Evolutionary conservation across 768 basidiomycete species (phyloP).

Genomic region (Trametes cinnabarina): DNA sequence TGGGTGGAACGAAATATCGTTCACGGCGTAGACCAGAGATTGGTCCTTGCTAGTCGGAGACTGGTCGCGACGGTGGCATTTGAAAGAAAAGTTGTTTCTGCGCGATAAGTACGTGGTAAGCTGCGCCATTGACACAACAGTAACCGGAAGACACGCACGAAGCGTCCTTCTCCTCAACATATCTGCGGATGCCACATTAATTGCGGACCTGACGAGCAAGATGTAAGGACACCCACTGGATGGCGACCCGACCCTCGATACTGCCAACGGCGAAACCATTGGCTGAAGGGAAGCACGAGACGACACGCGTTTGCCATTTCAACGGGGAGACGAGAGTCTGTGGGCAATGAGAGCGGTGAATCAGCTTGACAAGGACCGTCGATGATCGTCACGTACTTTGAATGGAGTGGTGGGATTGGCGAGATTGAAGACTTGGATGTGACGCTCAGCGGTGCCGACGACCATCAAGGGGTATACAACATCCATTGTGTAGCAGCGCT

Average conservation of each 20-base stretch:
- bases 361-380: background rate
- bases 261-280: slow-evolving; percentile 84
- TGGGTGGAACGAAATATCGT: slow-evolving; percentile 56
- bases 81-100: slow-evolving; percentile 59
- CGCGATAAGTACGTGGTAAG: background rate
- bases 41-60: slow-evolving; percentile 35
- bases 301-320: slow-evolving; percentile 90
- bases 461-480: slow-evolving; percentile 82
- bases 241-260: slow-evolving; percentile 89
- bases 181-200: slow-evolving; percentile 42
- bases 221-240: slow-evolving; percentile 70
- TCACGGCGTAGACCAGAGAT: slow-evolving; percentile 54
- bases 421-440: slow-evolving; percentile 87
- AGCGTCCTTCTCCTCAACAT: slow-evolving; percentile 81
- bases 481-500: slow-evolving; percentile 88
- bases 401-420: slow-evolving; percentile 75
- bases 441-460: slow-evolving; percentile 89
- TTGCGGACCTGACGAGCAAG: background rate
- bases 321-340: slow-evolving; percentile 83
- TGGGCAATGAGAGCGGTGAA: background rate
- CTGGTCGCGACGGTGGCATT: slow-evolving; percentile 44
- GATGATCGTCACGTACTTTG: slow-evolving; percentile 47
- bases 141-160: slow-evolving; percentile 41
- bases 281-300: slow-evolving; percentile 77
- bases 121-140: background rate